These are phyloP conservation scores for Cordyceps sp. DNA, from an alignment of 2,329 filamentous ascomycete species.

Conservation along the genomic window DNA sequence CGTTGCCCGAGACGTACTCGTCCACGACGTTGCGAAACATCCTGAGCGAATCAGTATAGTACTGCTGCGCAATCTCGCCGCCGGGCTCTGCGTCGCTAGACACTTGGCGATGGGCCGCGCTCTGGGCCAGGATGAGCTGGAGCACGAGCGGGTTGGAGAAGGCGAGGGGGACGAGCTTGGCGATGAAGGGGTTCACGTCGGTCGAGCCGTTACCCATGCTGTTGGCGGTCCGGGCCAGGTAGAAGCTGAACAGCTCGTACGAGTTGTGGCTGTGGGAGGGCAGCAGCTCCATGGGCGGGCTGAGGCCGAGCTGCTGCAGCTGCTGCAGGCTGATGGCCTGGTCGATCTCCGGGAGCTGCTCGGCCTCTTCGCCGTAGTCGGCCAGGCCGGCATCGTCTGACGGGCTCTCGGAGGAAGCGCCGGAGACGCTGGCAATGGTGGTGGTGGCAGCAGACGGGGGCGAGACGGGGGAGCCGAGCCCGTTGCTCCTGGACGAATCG, in stretches of 20 bases:
- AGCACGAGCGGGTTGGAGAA: constrained; percentile 27
- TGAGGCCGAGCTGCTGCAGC: constrained; percentile 4
- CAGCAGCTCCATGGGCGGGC: constrained; percentile 12
- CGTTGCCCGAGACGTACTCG: constrained; percentile 16
- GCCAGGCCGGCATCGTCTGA: too few species aligned
- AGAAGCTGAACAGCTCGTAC: constrained; percentile 27
- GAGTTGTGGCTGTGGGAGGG: constrained; percentile 16
- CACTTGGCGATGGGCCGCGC: constrained; percentile 20
- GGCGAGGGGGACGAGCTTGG: constrained; percentile 26
- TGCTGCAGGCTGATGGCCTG: neutral
- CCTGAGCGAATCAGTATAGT: constrained; percentile 18
- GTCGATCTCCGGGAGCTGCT: too few species aligned
- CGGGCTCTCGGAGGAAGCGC: too few species aligned
- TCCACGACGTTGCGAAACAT: constrained; percentile 18
- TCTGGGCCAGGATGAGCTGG: constrained; percentile 28
- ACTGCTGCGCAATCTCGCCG: constrained; percentile 16
- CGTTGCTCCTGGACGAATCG: neutral
- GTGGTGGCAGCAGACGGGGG: too few species aligned
- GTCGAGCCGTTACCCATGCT: constrained; percentile 31
- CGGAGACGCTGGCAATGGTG: too few species aligned
- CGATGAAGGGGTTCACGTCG: constrained; percentile 25
- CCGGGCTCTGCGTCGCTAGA: constrained; percentile 10
- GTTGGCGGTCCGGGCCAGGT: constrained; percentile 23
- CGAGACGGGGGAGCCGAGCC: too few species aligned
- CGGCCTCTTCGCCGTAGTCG: too few species aligned